These are phyloP conservation scores for Nicotiana tabacum DNA, from an alignment of 257 asterid genomes.

Conservation along the genomic window DNA sequence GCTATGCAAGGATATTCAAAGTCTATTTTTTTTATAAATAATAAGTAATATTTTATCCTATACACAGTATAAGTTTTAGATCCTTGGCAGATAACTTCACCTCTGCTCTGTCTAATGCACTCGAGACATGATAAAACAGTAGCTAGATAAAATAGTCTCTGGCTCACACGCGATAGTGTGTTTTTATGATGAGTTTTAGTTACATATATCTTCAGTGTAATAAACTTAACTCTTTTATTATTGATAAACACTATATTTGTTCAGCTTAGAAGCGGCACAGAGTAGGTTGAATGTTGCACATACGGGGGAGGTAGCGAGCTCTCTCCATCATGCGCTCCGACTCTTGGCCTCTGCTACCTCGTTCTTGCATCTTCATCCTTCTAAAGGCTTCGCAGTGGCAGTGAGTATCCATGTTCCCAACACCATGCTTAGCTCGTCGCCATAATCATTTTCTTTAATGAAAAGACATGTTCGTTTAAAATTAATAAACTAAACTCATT, in stretches of 20 bases:
- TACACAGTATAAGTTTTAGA: too few relatives aligned
- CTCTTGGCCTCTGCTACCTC: not conserved
- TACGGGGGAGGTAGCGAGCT: not conserved
- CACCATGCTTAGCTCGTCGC: not conserved
- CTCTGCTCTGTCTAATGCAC: too few relatives aligned
- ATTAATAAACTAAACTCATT: too few relatives aligned
- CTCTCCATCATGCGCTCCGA: not conserved
- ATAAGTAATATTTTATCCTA: too few relatives aligned
- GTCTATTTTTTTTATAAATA: too few relatives aligned
- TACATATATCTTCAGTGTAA: too few relatives aligned
- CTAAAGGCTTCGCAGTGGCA: constrained; percentile 6
- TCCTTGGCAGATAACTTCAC: too few relatives aligned
- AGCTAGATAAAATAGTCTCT: not conserved
- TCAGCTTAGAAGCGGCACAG: constrained; percentile 1
- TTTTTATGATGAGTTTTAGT: not conserved
- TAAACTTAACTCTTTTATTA: not conserved
- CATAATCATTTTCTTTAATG: not conserved
- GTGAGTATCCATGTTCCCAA: not conserved
- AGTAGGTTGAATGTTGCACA: not conserved
- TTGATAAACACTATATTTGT: too few relatives aligned
- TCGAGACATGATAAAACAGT: too few relatives aligned
- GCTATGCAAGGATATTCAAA: too few relatives aligned
- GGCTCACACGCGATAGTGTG: not conserved
- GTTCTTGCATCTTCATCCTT: not conserved
- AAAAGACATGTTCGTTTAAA: too few relatives aligned